Base-by-base conservation (phyloP, 331 rosid species). In the Dryas integrifolia region DNA sequence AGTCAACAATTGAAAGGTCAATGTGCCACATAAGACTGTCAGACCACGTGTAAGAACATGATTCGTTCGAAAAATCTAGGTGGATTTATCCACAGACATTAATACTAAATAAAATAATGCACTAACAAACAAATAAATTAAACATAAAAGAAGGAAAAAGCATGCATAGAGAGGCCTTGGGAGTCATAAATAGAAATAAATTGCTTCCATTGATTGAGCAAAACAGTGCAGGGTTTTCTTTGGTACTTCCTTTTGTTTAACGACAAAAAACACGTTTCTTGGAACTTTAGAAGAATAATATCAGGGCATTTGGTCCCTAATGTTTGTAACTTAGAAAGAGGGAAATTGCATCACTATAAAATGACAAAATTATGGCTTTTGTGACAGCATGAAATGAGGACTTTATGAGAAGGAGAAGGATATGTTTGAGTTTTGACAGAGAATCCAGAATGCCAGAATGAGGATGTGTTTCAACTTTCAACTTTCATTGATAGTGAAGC, bases 171-270 rank as follows among this genome's bases (percentile, higher is more conserved):
- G 8, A 24, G 52, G 12, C 55, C 67, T 66, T 65, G 79, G 79
- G 73, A 75, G 65, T 67, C 12, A 5, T 14, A 39, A 51, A 24
- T 66, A 7, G 26, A 43, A 16, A 44, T 14, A 14, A 66, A 61
- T 18, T 46, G 69, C 57, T 72, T 72, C 58, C 57, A 73, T 12
- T 38, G 79, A 18, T 75, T 66, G 8, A 75, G 24, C 67, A 55
- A 30, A 65, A 24, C 18, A 55, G 45, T 16, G 30, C 51, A 39
- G 40, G 9, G 11, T 5, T 58, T 15, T 45, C 0, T 30, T 7
- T 57, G 18, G 51, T 9, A n/a, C 35, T 49, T 49, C 30, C 49
- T 50, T 8, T 7, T 41, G 35, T 14, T 63, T 18, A 38, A 73
- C 9, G 61, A 61, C 61, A 61, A 15, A 67, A 12, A 9, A 38